Evolutionary conservation across 371 early-diverging fungal species (phyloP), one percentile per base, ranked within the genome.

Genomic region (Syncephalis fuscata): DNA sequence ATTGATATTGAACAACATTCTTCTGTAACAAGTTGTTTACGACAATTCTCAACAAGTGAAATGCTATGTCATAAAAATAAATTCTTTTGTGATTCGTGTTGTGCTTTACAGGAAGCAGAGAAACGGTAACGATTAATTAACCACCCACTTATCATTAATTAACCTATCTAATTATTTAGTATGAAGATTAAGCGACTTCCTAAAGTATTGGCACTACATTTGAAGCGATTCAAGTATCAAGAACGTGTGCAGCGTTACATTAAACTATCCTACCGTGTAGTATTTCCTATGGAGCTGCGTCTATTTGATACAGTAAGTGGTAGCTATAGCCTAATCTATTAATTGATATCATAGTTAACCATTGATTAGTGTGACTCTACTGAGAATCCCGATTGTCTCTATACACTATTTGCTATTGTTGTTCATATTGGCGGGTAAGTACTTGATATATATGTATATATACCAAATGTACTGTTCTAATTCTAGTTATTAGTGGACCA

Each of bases 141-240:
- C n/a, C n/a, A n/a, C n/a, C n/a, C n/a, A n/a, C n/a, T n/a, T n/a
- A n/a, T n/a, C n/a, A n/a, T n/a, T n/a, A n/a, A n/a, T n/a, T n/a
- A n/a, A n/a, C n/a, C 25, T 16, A 24, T 43, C 26, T 36, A 11
- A 23, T 15, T n/a, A n/a, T 14, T 45, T 10, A 85, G 97, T 52
- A 92, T 96, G 95, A 89, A 89, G 54, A 82, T 96, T 40, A 88
- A 89, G 59, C 71, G 76, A 54, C 62, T 92, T 24, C 97, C 97
- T 17, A 92, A 90, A 51, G 84, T 96, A 16, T 65, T 96, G 24
- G 92, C 92, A 0, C 73, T 96, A 27, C 97, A 96, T 55, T 65
- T 96, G 27, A 96, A 96, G 60, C 76, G 97, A 22, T 96, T 96
- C 67, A 96, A 96, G 60, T 94, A 86, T 62, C 88, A 91, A 61